phyloP scores from a whole-genome alignment of 176 grass and related monocot genomes.

The Chrysopogon serrulatus region DNA sequence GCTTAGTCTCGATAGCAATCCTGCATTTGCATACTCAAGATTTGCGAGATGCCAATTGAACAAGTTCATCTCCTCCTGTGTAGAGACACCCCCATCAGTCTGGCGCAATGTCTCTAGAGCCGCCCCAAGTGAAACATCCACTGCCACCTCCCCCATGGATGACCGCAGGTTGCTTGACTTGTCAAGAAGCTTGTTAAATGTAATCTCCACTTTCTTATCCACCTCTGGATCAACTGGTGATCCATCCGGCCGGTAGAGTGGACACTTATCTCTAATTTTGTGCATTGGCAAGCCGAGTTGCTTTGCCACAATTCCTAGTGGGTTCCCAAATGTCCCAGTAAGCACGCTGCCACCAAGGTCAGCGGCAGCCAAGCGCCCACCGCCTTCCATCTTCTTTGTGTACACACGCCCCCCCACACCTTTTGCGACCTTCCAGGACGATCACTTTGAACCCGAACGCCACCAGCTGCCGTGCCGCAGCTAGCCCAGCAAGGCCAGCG shows the following conservation, averaged over 20 bases:
- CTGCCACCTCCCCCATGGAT: constrained; percentile 80
- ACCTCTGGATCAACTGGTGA: constrained; percentile 72
- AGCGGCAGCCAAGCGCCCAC: constrained; percentile 57
- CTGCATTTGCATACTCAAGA: constrained; percentile 95
- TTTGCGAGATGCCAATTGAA: constrained; percentile 97
- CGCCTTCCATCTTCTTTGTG: constrained; percentile 93
- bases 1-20: constrained; percentile 71
- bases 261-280: constrained; percentile 94
- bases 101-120: constrained; percentile 68
- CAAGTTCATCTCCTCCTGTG: constrained; percentile 75
- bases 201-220: constrained; percentile 83
- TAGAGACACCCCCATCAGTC: constrained; percentile 51
- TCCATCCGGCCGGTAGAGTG: constrained; percentile 70
- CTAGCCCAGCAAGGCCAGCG: constrained; percentile 75
- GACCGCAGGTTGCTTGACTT: constrained; percentile 63
- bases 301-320: constrained; percentile 64
- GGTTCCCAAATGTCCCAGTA: constrained; percentile 80
- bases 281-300: constrained; percentile 74
- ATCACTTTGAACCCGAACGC: constrained; percentile 79
- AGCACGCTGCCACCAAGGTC: constrained; percentile 95
- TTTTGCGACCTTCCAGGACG: constrained; percentile 82
- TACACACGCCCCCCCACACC: constrained; percentile 89
- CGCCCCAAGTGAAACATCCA: constrained; percentile 88
- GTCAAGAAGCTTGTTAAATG: constrained; percentile 89
- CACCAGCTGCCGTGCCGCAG: constrained; percentile 76